Evolutionary conservation across 768 basidiomycete genomes (phyloP).

Genomic region (Russula vinacea): DNA sequence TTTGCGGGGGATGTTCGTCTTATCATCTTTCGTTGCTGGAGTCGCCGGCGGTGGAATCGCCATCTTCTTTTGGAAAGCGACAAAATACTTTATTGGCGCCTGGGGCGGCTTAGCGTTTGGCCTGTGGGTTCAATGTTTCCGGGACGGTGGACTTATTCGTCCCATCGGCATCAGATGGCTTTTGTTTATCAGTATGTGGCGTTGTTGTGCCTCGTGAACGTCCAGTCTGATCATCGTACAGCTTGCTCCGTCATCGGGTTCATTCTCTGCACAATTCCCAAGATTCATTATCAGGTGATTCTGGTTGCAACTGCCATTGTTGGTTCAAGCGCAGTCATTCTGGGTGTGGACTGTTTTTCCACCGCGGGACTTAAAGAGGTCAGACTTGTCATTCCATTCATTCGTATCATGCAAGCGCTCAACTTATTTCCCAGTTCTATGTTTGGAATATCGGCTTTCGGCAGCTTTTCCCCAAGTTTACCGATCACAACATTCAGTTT

Average conservation of each 20-base stretch:
- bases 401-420: slow-evolving; percentile 12
- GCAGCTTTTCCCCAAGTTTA: slow-evolving; percentile 73
- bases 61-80: slow-evolving; percentile 91
- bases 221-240: slow-evolving; percentile 37
- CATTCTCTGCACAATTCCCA: slow-evolving; percentile 78
- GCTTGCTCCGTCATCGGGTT: slow-evolving; percentile 75
- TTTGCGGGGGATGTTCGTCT: slow-evolving; percentile 85
- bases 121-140: slow-evolving; percentile 85
- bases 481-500: slow-evolving; percentile 62
- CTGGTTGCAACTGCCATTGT: slow-evolving; percentile 86
- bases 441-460: slow-evolving; percentile 92
- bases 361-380: slow-evolving; percentile 93
- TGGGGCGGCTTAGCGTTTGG: slow-evolving; percentile 87
- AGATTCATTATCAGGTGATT: slow-evolving; percentile 82
- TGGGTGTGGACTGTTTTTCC: slow-evolving; percentile 93
- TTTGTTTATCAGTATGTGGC: slow-evolving; percentile 69
- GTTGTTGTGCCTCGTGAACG: slow-evolving; percentile 19
- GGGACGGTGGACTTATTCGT: slow-evolving; percentile 74
- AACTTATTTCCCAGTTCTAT: slow-evolving; percentile 64
- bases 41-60: slow-evolving; percentile 79
- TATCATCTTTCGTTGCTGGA: slow-evolving; percentile 76
- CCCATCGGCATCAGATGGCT: slow-evolving; percentile 84
- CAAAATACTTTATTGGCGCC: slow-evolving; percentile 77
- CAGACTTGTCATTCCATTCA: slow-evolving; percentile 28
- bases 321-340: slow-evolving; percentile 84